These are phyloP conservation scores for Wickerhamomyces pijperi DNA, from an alignment of 805 yeast genomes.

Conservation along the genomic window DNA sequence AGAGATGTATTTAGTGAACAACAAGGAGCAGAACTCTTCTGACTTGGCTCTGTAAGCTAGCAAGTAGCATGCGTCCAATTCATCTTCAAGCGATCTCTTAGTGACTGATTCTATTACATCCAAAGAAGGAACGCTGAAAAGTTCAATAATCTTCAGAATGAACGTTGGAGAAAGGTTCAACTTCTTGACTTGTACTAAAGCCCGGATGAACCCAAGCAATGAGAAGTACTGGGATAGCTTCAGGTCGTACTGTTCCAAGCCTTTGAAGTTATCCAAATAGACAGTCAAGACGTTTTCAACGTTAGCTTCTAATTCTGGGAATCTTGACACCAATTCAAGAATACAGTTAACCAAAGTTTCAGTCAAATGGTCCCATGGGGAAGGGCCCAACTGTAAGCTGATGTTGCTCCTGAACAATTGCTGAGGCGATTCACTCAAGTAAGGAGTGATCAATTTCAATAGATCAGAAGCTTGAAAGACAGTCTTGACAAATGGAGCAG, in stretches of 20 bases:
- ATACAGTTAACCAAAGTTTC: constrained; percentile 22
- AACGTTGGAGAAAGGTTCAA: constrained; percentile 11
- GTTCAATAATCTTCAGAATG: constrained; percentile 18
- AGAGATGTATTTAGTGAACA: constrained; percentile 20
- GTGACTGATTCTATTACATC: constrained; percentile 15
- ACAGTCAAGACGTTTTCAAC: constrained; percentile 14
- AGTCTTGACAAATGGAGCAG: constrained; percentile 25
- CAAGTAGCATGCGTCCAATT: constrained; percentile 19
- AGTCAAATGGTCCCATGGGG: constrained; percentile 30
- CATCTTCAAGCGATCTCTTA: constrained; percentile 23
- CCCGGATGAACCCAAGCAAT: constrained; percentile 26
- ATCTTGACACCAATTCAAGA: constrained; percentile 16
- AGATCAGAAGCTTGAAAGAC: constrained; percentile 26
- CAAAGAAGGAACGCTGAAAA: constrained; percentile 10
- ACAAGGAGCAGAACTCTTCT: constrained; percentile 24
- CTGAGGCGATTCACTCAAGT: constrained; percentile 38
- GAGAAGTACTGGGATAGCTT: constrained; percentile 20
- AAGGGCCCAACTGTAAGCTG: constrained; percentile 22
- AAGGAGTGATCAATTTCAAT: constrained; percentile 31
- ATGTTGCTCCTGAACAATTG: constrained; percentile 34
- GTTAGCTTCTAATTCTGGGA: constrained; percentile 16
- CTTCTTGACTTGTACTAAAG: constrained; percentile 15
- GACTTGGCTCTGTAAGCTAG: constrained; percentile 24
- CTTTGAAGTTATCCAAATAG: constrained; percentile 16
- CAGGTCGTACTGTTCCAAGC: constrained; percentile 2